Conservation (phyloP, 345 rosid genomes). For the Psidium guajava region DNA sequence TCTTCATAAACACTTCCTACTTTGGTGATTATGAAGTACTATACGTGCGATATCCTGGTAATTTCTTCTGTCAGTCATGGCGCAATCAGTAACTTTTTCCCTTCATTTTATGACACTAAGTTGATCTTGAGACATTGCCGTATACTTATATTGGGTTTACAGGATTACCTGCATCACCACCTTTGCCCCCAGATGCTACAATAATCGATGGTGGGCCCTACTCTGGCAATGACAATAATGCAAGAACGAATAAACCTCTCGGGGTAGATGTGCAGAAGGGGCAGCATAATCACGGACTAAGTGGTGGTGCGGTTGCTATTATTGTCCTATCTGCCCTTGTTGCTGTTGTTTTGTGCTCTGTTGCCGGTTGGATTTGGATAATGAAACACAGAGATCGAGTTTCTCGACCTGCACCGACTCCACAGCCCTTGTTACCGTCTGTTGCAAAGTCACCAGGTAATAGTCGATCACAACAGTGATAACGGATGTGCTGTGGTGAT, state of each 20-base stretch:
- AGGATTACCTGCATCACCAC: constrained; percentile 94
- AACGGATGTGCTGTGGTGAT: background rate
- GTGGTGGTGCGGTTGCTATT: constrained; percentile 50
- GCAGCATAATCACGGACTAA: constrained; percentile 35
- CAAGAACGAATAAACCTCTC: constrained; percentile 56
- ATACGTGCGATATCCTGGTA: constrained; percentile 81
- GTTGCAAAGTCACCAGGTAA: constrained; percentile 72
- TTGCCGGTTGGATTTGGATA: constrained; percentile 47
- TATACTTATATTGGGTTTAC: constrained; percentile 4
- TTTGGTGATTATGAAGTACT: constrained; percentile 77
- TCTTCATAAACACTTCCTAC: constrained; percentile 40
- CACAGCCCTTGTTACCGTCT: constrained; percentile 33
- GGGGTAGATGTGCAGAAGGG: constrained; percentile 74
- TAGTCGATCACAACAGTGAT: background rate
- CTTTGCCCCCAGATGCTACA: constrained; percentile 37
- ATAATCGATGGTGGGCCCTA: constrained; percentile 59
- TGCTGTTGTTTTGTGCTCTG: constrained; percentile 46
- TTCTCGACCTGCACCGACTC: constrained; percentile 26
- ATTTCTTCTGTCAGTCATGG: background rate
- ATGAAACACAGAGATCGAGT: constrained; percentile 25
- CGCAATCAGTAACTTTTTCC: background rate
- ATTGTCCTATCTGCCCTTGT: constrained; percentile 59
- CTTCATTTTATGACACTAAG: background rate
- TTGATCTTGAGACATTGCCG: background rate
- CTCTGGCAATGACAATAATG: constrained; percentile 40